Evolutionary conservation across 1,284 basidiomycete species (phyloP), one percentile per base, ranked within the genome.

Genomic region (Thecaphora thlaspeos): DNA sequence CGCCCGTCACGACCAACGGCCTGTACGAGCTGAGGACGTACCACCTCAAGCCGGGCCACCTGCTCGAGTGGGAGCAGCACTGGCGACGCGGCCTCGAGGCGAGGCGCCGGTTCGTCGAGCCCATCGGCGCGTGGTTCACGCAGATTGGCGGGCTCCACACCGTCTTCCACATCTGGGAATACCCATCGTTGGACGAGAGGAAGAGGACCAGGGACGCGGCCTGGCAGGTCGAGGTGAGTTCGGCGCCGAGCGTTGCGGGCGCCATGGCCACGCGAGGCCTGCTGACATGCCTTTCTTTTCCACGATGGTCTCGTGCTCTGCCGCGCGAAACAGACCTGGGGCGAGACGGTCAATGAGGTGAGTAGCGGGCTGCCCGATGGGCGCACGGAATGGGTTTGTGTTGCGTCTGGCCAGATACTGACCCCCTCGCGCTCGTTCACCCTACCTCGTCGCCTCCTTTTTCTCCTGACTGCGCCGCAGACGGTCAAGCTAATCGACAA

Each of bases 91-190:
- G 75, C 14, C 56, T 76, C 41, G 75, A 76, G 40, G 75, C 75
- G 1, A 67, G 75, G 9, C 51, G 68, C 21, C 61, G 64, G 42
- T 76, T 68, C 41, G 70, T 70, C 14, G 70, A 76, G 41, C 75
- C 75, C 15, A 64, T 75, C 38, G 75, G 71, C 12, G 75, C 75
- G 0, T 76, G 69, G 71, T 76, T 76, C 41, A 71, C 70, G 23
- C 71, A 73, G 53, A 69, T 76, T 15, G 75, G 75, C 18, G 61
- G 62, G 0, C 48, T 76, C 52, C 75, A 76, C 51, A 75, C 71
- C 26, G 75, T 76, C 2, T 68, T 72, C 41, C 75, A 76, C 47
- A 64, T 76, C 38, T 76, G 75, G 75, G 68, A 69, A 26, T 76
- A 74, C 39, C 65, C 68, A 1, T 64, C 60, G n/a, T 48, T 75